Percentiles rank a stretch among this genome's conserved stretches.
These are phyloP conservation scores for Erigeron philadelphicus DNA, from an alignment of 140 eudicot species.

Conservation along the genomic window DNA sequence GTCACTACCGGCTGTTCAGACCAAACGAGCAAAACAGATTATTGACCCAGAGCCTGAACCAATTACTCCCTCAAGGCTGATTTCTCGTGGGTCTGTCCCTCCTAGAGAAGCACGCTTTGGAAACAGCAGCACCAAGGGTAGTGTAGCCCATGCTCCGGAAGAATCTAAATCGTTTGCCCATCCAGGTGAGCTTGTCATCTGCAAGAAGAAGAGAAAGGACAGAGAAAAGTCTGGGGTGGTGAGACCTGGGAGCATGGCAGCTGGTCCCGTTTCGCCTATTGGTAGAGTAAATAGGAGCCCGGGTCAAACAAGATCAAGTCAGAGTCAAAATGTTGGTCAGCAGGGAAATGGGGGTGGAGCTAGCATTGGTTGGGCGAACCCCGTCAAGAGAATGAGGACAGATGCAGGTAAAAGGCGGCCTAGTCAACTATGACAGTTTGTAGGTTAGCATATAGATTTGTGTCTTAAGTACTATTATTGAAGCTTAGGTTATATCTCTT, in stretches of 20 bases:
- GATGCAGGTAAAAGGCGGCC: conserved; percentile 83
- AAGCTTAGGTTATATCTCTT: conserved; percentile 5
- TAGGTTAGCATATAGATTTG: conserved; percentile 11
- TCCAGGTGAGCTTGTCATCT: conserved; percentile 92
- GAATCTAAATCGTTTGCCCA: conserved; percentile 57
- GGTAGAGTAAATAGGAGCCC: conserved; percentile 56
- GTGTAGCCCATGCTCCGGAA: conserved; percentile 35
- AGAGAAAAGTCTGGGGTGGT: conserved; percentile 51
- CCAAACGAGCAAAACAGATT: conserved; percentile 46
- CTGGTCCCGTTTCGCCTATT: conserved; percentile 57
- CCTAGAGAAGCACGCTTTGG: conserved; percentile 52
- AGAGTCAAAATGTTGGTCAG: conserved; percentile 30
- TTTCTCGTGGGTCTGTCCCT: conserved; percentile 45
- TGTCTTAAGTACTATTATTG: conserved; percentile 19
- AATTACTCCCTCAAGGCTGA: conserved; percentile 39
- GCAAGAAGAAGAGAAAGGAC: conserved; percentile 94
- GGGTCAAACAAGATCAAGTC: conserved; percentile 41
- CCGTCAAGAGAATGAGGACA: conserved; percentile 82
- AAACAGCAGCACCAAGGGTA: conserved; percentile 34
- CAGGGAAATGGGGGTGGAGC: conserved; percentile 47
- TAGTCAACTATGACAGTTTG: conserved; percentile 51
- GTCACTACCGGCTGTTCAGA: conserved; percentile 38
- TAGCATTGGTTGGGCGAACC: conserved; percentile 75
- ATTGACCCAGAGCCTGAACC: conserved; percentile 48
- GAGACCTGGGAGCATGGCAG: conserved; percentile 46